phyloP scores from a whole-genome alignment of 1,284 basidiomycete species.

The Phylloporus gajari region DNA sequence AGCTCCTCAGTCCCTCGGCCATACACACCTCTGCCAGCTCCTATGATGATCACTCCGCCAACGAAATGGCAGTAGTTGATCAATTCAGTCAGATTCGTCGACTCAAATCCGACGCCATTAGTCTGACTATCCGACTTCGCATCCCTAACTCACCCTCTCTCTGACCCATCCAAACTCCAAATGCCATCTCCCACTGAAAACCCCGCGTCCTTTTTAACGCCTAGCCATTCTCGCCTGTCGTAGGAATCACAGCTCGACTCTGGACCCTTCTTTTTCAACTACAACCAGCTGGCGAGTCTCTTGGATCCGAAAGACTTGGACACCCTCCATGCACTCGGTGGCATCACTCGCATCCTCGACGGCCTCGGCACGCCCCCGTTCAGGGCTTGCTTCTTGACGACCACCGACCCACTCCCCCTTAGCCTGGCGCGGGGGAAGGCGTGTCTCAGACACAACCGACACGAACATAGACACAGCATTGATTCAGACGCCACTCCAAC shows the following conservation, averaged over 20 bases:
- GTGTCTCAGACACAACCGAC: no score
- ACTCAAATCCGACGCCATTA: constrained; percentile 52
- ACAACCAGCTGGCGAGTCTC: constrained; percentile 83
- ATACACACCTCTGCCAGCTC: constrained; percentile 44
- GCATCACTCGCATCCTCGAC: constrained; percentile 71
- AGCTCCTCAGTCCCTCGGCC: constrained; percentile 59
- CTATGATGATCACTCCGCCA: constrained; percentile 45
- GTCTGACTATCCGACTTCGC: constrained; percentile 40
- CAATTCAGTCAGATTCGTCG: constrained; percentile 45
- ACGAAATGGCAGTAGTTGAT: constrained; percentile 47
- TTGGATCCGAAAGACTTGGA: constrained; percentile 89
- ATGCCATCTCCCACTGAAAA: constrained; percentile 10
- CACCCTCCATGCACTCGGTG: constrained; percentile 78
- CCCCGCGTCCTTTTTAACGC: constrained; percentile 3
- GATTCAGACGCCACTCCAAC: constrained; percentile 49
- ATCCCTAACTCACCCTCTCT: constrained; percentile 49
- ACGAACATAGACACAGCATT: background rate
- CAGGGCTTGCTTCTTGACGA: constrained; percentile 57
- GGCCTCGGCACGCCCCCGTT: constrained; percentile 77
- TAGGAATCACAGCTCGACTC: constrained; percentile 76
- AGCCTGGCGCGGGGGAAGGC: no score
- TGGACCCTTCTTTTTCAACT: constrained; percentile 76
- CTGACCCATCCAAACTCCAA: constrained; percentile 36
- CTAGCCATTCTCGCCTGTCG: constrained; percentile 37
- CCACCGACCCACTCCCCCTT: background rate